Base-by-base conservation (phyloP, 768 basidiomycete genomes). In the Infundibulicybe gibba region DNA sequence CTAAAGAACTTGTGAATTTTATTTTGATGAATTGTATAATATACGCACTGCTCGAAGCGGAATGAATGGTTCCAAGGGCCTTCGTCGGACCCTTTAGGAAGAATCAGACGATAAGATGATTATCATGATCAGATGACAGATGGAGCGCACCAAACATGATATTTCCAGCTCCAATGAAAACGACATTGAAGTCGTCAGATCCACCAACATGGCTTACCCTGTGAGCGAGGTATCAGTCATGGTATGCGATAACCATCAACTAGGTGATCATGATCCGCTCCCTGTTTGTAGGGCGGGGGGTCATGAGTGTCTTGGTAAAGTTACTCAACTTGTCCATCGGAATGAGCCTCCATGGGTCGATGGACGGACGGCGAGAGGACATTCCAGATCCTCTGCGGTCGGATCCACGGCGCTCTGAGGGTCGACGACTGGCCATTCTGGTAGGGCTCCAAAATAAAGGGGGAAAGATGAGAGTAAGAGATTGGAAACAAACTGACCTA, bases 101-200 rank as follows among this genome's bases (percentile, higher is more conserved):
- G 32, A 8, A 43, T 39, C 10, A 32, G 25, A 37, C n/a, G n/a
- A n/a, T n/a, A n/a, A 46, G 34, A 25, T 39, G 17, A 51, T 34
- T 32, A 39, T 31, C 17, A 40, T 30, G 9, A 38, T 21, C 11
- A 19, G 14, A 33, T 43, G 19, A 25, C 11, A 25, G 25, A 25
- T 25, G 25, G 25, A 50, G 16, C 69, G 47, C 44, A 82, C 94
- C 94, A 62, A 98, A 98, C 93, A 97, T 97, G 71, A 97, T 94
- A 70, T 97, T 95, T 13, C 94, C 94, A 20, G 94, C 94, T 43
- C 94, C 94, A 55, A 98, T 75, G 67, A 95, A 94, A 63, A 95
- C 82, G 45, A 98, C 85, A 64, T 97, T 95, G 77, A 97, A 97
- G 59, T 85, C 75, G 54, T 87, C 80, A 41, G 80, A 67, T 13